These are phyloP conservation scores for Talaromyces ruber DNA, from an alignment of 495 filamentous ascomycete genomes.

Conservation along the genomic window DNA sequence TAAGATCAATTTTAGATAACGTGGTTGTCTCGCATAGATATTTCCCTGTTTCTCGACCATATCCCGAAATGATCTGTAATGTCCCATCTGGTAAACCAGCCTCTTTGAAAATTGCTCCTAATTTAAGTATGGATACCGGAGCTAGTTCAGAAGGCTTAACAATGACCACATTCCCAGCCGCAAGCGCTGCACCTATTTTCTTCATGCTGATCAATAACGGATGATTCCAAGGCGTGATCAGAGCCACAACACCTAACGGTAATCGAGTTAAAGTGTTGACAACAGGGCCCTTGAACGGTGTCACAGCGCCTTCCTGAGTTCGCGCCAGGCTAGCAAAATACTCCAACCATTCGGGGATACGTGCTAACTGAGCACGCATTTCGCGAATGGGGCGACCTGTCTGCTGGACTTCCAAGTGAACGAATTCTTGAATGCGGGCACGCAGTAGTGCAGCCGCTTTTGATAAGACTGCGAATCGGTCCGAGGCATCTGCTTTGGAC, in stretches of 20 bases:
- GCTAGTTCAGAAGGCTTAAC: slow-evolving; percentile 55
- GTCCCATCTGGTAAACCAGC: slow-evolving; percentile 50
- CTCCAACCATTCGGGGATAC: slow-evolving; percentile 54
- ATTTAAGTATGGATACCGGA: slow-evolving; percentile 45
- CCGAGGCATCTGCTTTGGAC: slow-evolving; percentile 44
- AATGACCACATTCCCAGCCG: slow-evolving; percentile 53
- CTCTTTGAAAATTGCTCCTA: slow-evolving; percentile 42
- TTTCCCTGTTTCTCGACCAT: slow-evolving; percentile 43
- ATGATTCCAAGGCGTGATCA: slow-evolving; percentile 61
- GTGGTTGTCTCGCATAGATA: slow-evolving; percentile 42
- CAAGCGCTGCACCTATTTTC: slow-evolving; percentile 53
- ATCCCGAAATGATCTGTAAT: slow-evolving; percentile 48
- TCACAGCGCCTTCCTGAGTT: slow-evolving; percentile 50
- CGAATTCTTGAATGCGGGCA: slow-evolving; percentile 37
- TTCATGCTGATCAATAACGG: slow-evolving; percentile 56
- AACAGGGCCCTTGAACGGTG: slow-evolving; percentile 50
- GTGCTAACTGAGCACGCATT: slow-evolving; percentile 56
- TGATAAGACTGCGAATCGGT: slow-evolving; percentile 48
- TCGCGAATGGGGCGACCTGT: slow-evolving; percentile 56
- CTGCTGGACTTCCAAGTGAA: slow-evolving; percentile 49
- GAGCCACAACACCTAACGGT: slow-evolving; percentile 54
- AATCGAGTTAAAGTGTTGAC: slow-evolving; percentile 53
- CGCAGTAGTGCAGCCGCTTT: slow-evolving; percentile 44
- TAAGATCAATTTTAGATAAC: slow-evolving; percentile 55
- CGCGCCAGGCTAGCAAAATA: slow-evolving; percentile 54